Base-by-base conservation (phyloP, 2,329 filamentous ascomycete species). In the Zymoseptoria pseudotritici region DNA sequence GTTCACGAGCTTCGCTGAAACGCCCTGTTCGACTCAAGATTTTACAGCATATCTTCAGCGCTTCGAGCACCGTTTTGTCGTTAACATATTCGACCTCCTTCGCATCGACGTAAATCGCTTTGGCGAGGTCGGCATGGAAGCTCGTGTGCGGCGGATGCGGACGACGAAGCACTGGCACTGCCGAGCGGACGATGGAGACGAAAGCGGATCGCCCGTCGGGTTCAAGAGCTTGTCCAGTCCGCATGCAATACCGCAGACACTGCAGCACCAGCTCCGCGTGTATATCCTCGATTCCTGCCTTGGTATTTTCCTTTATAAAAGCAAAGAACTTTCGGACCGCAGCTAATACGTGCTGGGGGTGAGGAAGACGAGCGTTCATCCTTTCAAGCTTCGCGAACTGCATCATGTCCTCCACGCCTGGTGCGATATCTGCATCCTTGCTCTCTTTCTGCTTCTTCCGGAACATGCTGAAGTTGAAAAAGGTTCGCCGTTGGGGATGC, bases 321-420 rank as follows among this genome's bases (percentile, higher is more conserved):
- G 76, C 71, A 66, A 93, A 86, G 64, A 92, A 86, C 9, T 79
- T 75, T 58, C 77, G 79, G 72, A 89, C 86, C 4, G 88, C 89
- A 42, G 82, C 77, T 0, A 84, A 74, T 2, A 96, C 77, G 36
- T 89, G 83, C n/a, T 79, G 72, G 2, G 79, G 76, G 0, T 83
- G 74, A 17, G 90, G 91, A 9, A 84, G 82, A 36, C 90, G 83
- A 42, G 86, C 78, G 56, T 83, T 80, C 58, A 89, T 82, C 56
- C 82, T 79, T 65, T 86, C 77, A 61, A 84, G 82, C 65, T 83
- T 83, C 56, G 83, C 78, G 72, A 90, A 82, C 60, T 89, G 82
- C 67, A 89, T 82, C 76, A 96, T 83, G 17, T 82, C 82, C 64
- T 85, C 84, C 69, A 91, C 83, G 57, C 91, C 91, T 0, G 84